phyloP scores from a whole-genome alignment of 805 yeast species.

The Schwanniomyces occidentalis region DNA sequence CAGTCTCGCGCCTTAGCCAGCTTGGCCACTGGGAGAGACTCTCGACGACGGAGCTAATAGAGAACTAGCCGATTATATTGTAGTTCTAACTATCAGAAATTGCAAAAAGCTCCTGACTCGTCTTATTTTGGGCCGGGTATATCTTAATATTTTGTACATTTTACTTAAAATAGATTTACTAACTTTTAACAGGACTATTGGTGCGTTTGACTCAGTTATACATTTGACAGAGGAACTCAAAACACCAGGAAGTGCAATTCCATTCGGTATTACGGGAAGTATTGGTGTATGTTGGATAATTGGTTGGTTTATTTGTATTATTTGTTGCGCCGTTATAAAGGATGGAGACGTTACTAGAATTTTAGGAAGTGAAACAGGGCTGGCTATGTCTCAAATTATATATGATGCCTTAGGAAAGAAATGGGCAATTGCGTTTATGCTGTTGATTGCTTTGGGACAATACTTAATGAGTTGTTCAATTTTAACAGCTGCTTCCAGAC shows the following conservation, averaged over 20 bases:
- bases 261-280: slow-evolving; percentile 63
- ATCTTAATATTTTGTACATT: too few species aligned
- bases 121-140: too few species aligned
- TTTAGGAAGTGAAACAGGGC: slow-evolving; percentile 50
- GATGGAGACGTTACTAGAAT: slow-evolving; percentile 43
- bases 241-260: slow-evolving; percentile 62
- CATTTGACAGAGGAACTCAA: slow-evolving; percentile 74
- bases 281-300: slow-evolving; percentile 56
- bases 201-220: slow-evolving; percentile 70
- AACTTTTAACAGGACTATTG: too few species aligned
- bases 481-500: slow-evolving; percentile 65
- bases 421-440: slow-evolving; percentile 67
- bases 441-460: slow-evolving; percentile 58
- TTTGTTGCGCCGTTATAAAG: slow-evolving; percentile 54
- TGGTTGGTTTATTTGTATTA: slow-evolving; percentile 58
- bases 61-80: too few species aligned
- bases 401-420: slow-evolving; percentile 60
- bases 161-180: too few species aligned
- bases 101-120: too few species aligned
- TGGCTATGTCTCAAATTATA: slow-evolving; percentile 66
- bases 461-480: slow-evolving; percentile 66
- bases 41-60: too few species aligned
- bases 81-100: too few species aligned
- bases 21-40: slow-evolving; percentile 46
- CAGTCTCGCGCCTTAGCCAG: slow-evolving; percentile 54